Conservation (phyloP, 1,284 basidiomycete genomes). For the Ustilago xerochloae region DNA sequence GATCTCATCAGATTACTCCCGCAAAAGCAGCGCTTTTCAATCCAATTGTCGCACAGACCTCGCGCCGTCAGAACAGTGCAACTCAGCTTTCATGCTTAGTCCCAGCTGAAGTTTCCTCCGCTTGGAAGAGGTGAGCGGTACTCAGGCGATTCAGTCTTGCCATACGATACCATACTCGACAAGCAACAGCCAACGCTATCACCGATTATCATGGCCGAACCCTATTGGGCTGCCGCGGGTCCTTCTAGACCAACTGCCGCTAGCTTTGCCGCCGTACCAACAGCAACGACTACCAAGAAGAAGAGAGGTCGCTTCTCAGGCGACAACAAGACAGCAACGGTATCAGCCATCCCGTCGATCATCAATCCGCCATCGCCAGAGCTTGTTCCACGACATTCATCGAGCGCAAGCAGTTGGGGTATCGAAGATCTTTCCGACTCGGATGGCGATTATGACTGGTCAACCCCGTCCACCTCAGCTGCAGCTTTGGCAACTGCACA, state of each 20-base stretch:
- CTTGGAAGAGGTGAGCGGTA: neutral
- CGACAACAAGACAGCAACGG: conserved; percentile 1
- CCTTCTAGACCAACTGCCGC: conserved; percentile 30
- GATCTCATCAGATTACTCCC: no score
- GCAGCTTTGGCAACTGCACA: neutral
- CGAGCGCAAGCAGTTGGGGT: conserved; percentile 50
- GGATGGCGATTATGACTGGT: conserved; percentile 47
- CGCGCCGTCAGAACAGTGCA: neutral
- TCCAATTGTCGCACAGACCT: neutral
- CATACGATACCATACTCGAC: no score
- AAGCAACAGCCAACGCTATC: no score
- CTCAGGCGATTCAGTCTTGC: neutral
- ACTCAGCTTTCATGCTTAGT: neutral
- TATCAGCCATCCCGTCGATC: conserved; percentile 28
- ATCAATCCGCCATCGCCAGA: conserved; percentile 37
- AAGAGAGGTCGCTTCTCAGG: conserved; percentile 38
- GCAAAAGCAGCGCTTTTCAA: no score
- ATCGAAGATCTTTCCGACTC: conserved; percentile 46
- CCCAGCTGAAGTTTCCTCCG: neutral
- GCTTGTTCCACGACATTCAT: conserved; percentile 38
- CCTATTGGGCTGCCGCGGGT: conserved; percentile 31
- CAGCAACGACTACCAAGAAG: conserved; percentile 17
- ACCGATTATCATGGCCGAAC: conserved; percentile 11
- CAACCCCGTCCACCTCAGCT: conserved; percentile 1
- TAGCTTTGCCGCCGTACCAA: conserved; percentile 18